Evolutionary conservation across 2,329 filamentous ascomycete genomes (phyloP).

Genomic region (Ramichloridium luteum): DNA sequence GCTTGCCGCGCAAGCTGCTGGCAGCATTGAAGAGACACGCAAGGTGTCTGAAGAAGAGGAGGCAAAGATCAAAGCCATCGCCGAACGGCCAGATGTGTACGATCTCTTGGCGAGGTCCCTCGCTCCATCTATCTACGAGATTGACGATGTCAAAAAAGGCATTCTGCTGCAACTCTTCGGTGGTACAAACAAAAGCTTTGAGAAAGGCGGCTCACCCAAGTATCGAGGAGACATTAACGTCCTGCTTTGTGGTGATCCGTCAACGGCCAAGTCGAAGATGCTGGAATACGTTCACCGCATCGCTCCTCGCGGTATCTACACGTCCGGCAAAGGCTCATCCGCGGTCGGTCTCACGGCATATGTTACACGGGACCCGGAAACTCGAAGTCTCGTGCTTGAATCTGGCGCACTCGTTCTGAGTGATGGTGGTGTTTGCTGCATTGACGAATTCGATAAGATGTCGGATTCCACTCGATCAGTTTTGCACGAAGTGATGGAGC

Average conservation of each 20-base stretch:
- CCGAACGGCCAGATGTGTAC: constrained; percentile 74
- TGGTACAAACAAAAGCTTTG: constrained; percentile 94
- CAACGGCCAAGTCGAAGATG: constrained; percentile 90
- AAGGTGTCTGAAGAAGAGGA: constrained; percentile 80
- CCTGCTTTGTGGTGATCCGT: constrained; percentile 90
- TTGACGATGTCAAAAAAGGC: constrained; percentile 98
- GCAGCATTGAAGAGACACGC: constrained; percentile 68
- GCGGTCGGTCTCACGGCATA: constrained; percentile 69
- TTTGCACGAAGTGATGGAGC: constrained; percentile 70
- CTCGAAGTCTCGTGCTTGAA: constrained; percentile 60
- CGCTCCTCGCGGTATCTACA: constrained; percentile 74
- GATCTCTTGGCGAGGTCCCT: constrained; percentile 82
- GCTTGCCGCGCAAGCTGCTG: constrained; percentile 57
- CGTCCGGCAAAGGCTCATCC: constrained; percentile 63
- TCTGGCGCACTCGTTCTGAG: constrained; percentile 62
- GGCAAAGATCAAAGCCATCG: constrained; percentile 71
- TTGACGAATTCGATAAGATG: constrained; percentile 75
- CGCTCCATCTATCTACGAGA: constrained; percentile 90
- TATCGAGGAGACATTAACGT: constrained; percentile 98
- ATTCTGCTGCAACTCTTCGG: constrained; percentile 94
- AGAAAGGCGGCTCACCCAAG: constrained; percentile 87
- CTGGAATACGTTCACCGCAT: constrained; percentile 95
- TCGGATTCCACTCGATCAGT: constrained; percentile 61
- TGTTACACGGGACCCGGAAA: constrained; percentile 62
- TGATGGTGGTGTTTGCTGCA: constrained; percentile 65